Percentiles rank a stretch among this genome's conserved stretches.
phyloP scores from a whole-genome alignment of 208 protist genomes.

The Trypanosoma scelopori region DNA sequence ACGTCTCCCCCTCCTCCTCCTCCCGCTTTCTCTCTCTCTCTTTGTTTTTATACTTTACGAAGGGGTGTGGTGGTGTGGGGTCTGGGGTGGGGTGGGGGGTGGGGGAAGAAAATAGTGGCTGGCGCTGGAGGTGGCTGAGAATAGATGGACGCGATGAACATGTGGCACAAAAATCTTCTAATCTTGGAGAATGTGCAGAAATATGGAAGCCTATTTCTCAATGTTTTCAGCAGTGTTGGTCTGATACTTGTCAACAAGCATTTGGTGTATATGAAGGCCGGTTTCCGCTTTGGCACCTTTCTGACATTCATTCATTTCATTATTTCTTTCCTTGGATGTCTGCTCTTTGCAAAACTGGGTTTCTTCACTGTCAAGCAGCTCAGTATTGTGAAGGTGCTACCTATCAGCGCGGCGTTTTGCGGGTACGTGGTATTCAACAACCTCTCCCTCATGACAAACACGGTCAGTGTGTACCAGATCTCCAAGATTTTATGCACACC shows the following conservation, averaged over 20 bases:
- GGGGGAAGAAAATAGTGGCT: neutral
- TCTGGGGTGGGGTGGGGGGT: neutral
- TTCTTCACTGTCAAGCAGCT: slow-evolving; percentile 46
- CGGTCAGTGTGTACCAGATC: slow-evolving; percentile 83
- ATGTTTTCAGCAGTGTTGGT: slow-evolving; percentile 68
- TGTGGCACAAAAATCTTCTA: neutral
- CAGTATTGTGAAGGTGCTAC: slow-evolving; percentile 38
- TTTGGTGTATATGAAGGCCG: slow-evolving; percentile 54
- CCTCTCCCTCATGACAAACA: slow-evolving; percentile 80
- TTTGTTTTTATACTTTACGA: slow-evolving; percentile 16
- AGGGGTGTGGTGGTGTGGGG: neutral
- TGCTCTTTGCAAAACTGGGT: slow-evolving; percentile 41
- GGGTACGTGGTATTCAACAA: slow-evolving; percentile 90
- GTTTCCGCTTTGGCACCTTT: slow-evolving; percentile 62
- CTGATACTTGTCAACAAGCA: slow-evolving; percentile 79
- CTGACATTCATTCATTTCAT: slow-evolving; percentile 80
- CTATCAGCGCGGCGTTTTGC: slow-evolving; percentile 76
- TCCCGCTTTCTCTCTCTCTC: slow-evolving; percentile 4
- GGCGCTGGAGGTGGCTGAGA: no score
- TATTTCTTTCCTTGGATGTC: slow-evolving; percentile 60
- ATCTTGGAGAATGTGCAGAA: no score
- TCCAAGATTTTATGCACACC: slow-evolving; percentile 87
- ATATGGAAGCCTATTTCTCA: slow-evolving; percentile 52
- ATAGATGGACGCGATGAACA: neutral
- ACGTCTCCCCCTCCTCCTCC: slow-evolving; percentile 1